Percentiles rank a stretch among this genome's conserved stretches.
Evolutionary conservation across 805 yeast species (phyloP).

Genomic region (Cyberlindnera japonica): DNA sequence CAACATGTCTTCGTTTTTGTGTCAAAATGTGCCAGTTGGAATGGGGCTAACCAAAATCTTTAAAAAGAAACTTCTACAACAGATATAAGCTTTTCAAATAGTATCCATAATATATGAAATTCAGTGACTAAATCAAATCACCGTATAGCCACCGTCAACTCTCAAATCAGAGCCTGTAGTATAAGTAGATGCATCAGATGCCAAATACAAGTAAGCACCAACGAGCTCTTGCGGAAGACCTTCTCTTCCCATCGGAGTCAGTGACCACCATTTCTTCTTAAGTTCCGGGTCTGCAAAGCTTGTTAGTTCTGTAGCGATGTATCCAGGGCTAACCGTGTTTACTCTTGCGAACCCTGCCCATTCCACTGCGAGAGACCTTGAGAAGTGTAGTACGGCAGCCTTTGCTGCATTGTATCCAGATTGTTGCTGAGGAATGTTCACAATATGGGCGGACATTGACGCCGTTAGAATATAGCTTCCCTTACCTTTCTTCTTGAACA

Average conservation of each 20-base stretch:
- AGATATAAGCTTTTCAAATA: no score
- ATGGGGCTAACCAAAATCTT: background rate
- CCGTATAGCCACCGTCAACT: conserved; percentile 76
- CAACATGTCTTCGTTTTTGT: background rate
- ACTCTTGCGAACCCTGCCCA: conserved; percentile 85
- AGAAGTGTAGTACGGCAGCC: conserved; percentile 76
- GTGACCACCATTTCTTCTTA: conserved; percentile 44
- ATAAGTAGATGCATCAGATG: conserved; percentile 75
- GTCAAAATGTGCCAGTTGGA: no score
- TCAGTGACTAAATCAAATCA: conserved; percentile 3
- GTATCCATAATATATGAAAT: no score
- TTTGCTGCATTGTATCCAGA: conserved; percentile 85
- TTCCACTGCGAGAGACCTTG: conserved; percentile 78
- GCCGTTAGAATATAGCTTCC: conserved; percentile 85
- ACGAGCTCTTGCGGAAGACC: conserved; percentile 69
- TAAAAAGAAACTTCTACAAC: background rate
- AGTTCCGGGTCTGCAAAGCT: conserved; percentile 43
- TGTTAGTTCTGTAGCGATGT: conserved; percentile 70
- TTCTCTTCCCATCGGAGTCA: conserved; percentile 70
- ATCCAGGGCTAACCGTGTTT: conserved; percentile 83
- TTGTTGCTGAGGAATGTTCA: conserved; percentile 83
- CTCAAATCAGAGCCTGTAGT: conserved; percentile 74
- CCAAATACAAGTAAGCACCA: conserved; percentile 78
- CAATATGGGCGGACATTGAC: conserved; percentile 86
- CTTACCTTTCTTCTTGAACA: conserved; percentile 67